A percentile compares a stretch with the other conserved stretches of the same genome.
These are phyloP conservation scores for Rheum nobile DNA, from an alignment of 148 eudicot genomes.

Conservation along the genomic window DNA sequence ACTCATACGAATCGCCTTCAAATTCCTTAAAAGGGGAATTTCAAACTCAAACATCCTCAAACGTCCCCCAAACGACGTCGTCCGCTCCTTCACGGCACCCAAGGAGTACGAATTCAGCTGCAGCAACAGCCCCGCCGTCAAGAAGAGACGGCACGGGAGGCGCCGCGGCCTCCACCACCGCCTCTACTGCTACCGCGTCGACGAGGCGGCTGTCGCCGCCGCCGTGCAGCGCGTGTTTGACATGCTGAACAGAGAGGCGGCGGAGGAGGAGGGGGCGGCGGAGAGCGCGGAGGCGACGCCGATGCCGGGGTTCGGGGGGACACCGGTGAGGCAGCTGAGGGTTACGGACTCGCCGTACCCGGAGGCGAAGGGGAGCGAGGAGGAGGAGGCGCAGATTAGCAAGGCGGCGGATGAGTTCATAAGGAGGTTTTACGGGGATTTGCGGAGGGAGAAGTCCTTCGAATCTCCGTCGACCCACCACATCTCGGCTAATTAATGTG, in stretches of 20 bases:
- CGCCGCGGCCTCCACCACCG: conserved; percentile 6
- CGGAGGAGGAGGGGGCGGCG: neutral
- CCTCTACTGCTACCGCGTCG: conserved; percentile 14
- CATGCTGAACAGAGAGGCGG: conserved; percentile 18
- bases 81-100: conserved; percentile 24
- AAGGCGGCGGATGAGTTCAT: conserved; percentile 71
- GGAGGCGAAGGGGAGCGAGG: conserved; percentile 22
- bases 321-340: conserved; percentile 44
- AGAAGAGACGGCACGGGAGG: conserved; percentile 19
- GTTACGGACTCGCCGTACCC: conserved; percentile 73
- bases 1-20: neutral
- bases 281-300: conserved; percentile 9
- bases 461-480: conserved; percentile 28
- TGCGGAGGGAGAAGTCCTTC: conserved; percentile 37
- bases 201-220: conserved; percentile 16
- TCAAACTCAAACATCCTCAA: neutral
- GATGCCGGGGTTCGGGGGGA: conserved; percentile 41
- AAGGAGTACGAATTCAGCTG: conserved; percentile 71
- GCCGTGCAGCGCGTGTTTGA: conserved; percentile 29
- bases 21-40: neutral
- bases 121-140: conserved; percentile 43
- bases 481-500: neutral
- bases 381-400: conserved; percentile 33
- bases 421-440: conserved; percentile 43
- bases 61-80: conserved; percentile 14